Conservation (phyloP, 257 asterid species). For the Penstemon newberryi region DNA sequence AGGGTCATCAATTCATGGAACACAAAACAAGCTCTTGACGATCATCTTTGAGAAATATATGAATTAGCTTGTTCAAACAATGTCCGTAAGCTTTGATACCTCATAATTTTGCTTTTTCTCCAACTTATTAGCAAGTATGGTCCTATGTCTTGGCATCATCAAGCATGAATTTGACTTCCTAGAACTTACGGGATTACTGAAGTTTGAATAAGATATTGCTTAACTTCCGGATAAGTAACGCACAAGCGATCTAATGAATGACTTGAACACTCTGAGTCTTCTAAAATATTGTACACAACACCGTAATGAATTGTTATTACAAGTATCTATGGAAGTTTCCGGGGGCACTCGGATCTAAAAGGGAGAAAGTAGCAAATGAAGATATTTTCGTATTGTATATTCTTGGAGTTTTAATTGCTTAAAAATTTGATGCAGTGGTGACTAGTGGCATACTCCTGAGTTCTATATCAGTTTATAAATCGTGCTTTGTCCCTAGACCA, state of each 20-base stretch:
- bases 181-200: not conserved
- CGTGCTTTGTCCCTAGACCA: not conserved
- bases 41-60: slow-evolving; percentile 8
- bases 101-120: not conserved
- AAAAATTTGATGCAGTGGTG: not conserved
- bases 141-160: not conserved
- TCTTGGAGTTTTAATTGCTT: not conserved
- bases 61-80: slow-evolving; percentile 11
- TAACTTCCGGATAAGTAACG: not conserved
- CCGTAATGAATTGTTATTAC: slow-evolving; percentile 8
- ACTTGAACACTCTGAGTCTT: not conserved
- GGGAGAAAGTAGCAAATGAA: not conserved
- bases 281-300: slow-evolving; percentile 1
- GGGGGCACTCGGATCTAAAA: not conserved
- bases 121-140: slow-evolving; percentile 2
- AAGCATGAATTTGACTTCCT: not conserved
- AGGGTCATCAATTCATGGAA: not conserved
- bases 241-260: slow-evolving; percentile 8
- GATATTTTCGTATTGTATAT: not conserved
- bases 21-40: not conserved
- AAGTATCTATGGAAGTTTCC: slow-evolving; percentile 1
- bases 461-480: slow-evolving; percentile 16
- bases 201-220: not conserved
- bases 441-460: slow-evolving; percentile 17
- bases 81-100: slow-evolving; percentile 14